Conservation (phyloP, 768 basidiomycete genomes). For the Lactarius psammicola region DNA sequence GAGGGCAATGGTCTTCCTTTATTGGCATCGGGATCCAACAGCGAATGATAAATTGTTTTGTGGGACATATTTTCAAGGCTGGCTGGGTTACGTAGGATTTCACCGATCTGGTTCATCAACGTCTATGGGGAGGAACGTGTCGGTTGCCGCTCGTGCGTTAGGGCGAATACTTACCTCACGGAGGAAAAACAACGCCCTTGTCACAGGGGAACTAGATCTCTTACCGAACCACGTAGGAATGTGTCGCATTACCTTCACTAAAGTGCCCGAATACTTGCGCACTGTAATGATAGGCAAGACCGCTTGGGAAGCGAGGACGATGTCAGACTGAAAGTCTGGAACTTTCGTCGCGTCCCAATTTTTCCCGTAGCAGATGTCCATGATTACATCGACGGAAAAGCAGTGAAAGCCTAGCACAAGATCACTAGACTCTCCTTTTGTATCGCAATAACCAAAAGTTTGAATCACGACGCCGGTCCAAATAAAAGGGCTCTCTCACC, state of each 20-base stretch:
- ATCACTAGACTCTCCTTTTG: constrained; percentile 5
- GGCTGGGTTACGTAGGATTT: not conserved
- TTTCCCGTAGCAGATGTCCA: no score
- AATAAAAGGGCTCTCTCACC: not conserved
- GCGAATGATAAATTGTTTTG: not conserved
- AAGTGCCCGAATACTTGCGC: not conserved
- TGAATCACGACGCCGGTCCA: not conserved
- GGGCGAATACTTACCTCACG: not conserved
- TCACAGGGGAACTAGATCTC: not conserved
- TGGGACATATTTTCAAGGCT: not conserved
- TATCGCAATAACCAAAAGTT: not conserved
- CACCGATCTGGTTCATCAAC: not conserved
- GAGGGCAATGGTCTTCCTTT: not conserved
- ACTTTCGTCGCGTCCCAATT: not conserved
- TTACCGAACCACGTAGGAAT: not conserved
- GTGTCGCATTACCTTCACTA: not conserved
- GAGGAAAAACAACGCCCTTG: not conserved
- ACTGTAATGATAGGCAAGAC: not conserved
- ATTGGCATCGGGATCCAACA: not conserved
- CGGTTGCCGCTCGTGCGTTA: no score
- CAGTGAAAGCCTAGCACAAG: not conserved
- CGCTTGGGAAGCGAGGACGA: not conserved
- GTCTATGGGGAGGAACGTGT: not conserved
- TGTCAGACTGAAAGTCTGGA: not conserved
- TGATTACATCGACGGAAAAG: no score